phyloP scores from a whole-genome alignment of 2,329 filamentous ascomycete genomes.

The Aspergillus aculeatinus region DNA sequence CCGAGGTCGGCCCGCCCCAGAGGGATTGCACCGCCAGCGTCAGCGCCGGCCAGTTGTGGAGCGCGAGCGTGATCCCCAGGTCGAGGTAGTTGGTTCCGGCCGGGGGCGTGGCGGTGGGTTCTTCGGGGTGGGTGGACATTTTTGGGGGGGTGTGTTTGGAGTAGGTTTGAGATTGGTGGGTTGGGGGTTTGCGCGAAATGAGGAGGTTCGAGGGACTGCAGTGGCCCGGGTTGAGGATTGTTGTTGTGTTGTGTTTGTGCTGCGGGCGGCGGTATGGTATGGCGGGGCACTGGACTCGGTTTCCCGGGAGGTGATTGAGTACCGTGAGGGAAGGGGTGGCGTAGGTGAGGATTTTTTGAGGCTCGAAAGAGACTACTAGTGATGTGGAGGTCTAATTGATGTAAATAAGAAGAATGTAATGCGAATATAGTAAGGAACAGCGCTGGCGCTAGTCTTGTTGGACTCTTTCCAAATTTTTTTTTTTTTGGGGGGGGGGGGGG shows the following conservation, averaged over 20 bases:
- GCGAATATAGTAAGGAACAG: not conserved
- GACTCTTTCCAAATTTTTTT: conserved; percentile 1
- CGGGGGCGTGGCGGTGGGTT: conserved; percentile 18
- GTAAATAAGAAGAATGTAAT: not conserved
- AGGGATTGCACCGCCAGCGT: conserved; percentile 80
- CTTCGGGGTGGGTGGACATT: conserved; percentile 21
- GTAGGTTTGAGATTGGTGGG: too few species aligned
- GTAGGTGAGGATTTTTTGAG: too few species aligned
- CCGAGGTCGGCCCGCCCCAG: conserved; percentile 81
- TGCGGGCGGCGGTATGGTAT: not conserved
- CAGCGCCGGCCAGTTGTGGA: conserved; percentile 86
- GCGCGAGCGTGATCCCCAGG: conserved; percentile 77
- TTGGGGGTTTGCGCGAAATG: too few species aligned
- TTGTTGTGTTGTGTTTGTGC: not conserved
- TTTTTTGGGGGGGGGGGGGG: too few species aligned
- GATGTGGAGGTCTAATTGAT: not conserved
- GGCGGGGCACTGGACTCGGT: too few species aligned
- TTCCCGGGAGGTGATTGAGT: too few species aligned
- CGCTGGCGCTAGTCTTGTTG: not conserved
- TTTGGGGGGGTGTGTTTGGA: conserved; percentile 3
- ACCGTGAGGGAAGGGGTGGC: too few species aligned
- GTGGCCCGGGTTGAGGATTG: too few species aligned
- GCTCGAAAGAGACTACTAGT: too few species aligned
- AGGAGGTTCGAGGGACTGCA: not conserved
- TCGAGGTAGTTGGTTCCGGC: conserved; percentile 70